Conservation (phyloP, 805 yeast species). For the Groenewaldozyma salmanticensis region DNA sequence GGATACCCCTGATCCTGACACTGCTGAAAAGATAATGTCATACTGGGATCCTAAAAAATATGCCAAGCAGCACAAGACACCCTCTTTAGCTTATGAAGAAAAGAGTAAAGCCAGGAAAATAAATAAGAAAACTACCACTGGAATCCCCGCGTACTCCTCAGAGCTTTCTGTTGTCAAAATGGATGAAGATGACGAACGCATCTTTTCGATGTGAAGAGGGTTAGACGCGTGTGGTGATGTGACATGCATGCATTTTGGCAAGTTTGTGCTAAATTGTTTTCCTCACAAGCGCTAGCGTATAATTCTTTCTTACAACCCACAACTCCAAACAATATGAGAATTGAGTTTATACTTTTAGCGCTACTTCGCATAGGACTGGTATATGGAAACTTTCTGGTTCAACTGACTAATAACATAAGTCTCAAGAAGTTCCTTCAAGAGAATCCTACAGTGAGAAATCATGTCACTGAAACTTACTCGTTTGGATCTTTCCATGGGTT, state of each 20-base stretch:
- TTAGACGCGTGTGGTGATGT: too few species aligned
- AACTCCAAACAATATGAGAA: too few species aligned
- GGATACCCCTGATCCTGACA: background rate
- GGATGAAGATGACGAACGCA: constrained; percentile 4
- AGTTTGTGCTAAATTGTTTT: too few species aligned
- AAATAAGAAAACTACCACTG: constrained; percentile 4
- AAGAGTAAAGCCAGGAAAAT: too few species aligned
- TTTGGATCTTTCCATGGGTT: constrained; percentile 68
- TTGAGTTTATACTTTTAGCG: too few species aligned
- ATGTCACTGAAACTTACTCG: constrained; percentile 42
- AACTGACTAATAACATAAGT: constrained; percentile 16
- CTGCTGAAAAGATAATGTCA: constrained; percentile 6
- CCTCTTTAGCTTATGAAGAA: constrained; percentile 6
- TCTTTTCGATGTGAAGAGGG: constrained; percentile 3
- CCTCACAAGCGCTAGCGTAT: too few species aligned
- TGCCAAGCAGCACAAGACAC: constrained; percentile 15
- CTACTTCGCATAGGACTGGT: too few species aligned
- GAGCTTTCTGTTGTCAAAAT: background rate
- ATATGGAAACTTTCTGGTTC: constrained; percentile 17
- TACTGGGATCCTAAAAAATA: constrained; percentile 14
- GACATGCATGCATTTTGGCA: too few species aligned
- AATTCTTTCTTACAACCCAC: too few species aligned
- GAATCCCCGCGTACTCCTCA: too few species aligned
- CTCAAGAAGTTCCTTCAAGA: constrained; percentile 21
- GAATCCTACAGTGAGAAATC: constrained; percentile 37